Base-by-base conservation (phyloP, 2,329 filamentous ascomycete species). In the Graphiopsis chlorocephala region DNA sequence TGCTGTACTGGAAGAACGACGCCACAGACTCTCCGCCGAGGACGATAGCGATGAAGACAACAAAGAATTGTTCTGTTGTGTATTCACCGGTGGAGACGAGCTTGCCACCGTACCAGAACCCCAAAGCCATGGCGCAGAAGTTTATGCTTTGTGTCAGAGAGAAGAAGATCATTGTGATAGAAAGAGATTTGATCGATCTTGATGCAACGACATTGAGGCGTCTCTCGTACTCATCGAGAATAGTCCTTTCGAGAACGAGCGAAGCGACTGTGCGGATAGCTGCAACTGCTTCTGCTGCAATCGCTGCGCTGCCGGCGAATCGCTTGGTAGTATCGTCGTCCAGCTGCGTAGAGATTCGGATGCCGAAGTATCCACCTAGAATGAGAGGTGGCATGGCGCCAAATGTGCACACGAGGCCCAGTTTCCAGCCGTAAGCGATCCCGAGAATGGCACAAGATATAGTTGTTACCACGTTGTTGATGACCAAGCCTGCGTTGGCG, bases 21-120 rank as follows among this genome's bases (percentile, higher is more conserved):
- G 88, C 89, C 0, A 88, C 87, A 0, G 82, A 81, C 74, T 92
- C 88, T 7, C 86, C 87, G 1, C 88, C 88, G 68, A 90, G 85
- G 29, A 90, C 84, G 10, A 90, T 82, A 2, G 55, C 59, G 74
- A 90, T 86, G 74, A 89, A 90, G 31, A 85, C 80, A 1, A 85
- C 80, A 70, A 86, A 86, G 71, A 86, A 87, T 23, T 82, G 74
- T 3, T 76, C 65, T 5, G 69, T 70, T 5, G 69, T 72, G 68
- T 78, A 77, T 50, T 78, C 73, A 14, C 71, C 69, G 45, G 65
- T 71, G 5, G 72, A 69, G 29, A 78, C 68, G 7, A 78, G 69
- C 28, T 69, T 69, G 3, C 71, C 72, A 2, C 76, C 76, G 55
- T 74, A 73, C 76, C 76, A 77, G 70, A 77, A 77, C 1, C 73